phyloP scores from a whole-genome alignment of 78 protist species.

The Pigoraptor vietnamica region DNA sequence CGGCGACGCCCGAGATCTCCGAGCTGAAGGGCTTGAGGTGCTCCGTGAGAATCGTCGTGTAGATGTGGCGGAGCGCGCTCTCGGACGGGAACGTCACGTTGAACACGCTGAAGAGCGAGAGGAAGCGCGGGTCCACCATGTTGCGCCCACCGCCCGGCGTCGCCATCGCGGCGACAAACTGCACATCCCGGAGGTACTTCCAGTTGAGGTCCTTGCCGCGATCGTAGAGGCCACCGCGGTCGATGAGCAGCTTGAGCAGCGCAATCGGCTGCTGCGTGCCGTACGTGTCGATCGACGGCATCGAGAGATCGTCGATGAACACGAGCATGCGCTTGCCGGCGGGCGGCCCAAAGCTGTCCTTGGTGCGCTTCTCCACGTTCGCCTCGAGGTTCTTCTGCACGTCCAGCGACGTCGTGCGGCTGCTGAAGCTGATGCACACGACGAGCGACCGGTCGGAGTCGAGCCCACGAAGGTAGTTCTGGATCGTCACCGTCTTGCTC shows the following conservation, averaged over 20 bases:
- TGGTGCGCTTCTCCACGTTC: constrained; percentile 77
- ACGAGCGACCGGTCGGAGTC: background rate
- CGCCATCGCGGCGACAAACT: constrained; percentile 73
- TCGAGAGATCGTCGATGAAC: constrained; percentile 75
- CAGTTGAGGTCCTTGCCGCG: constrained; percentile 36
- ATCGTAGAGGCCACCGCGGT: constrained; percentile 49
- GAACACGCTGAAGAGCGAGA: constrained; percentile 46
- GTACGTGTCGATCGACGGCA: constrained; percentile 70
- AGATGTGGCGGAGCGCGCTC: constrained; percentile 46
- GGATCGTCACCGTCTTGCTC: constrained; percentile 73
- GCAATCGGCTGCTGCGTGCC: constrained; percentile 82
- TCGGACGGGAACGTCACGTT: constrained; percentile 49
- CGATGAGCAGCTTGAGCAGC: constrained; percentile 53
- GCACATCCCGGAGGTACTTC: constrained; percentile 34
- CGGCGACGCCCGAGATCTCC: background rate
- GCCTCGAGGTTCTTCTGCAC: constrained; percentile 63
- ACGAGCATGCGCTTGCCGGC: constrained; percentile 44
- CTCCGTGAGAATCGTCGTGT: constrained; percentile 21
- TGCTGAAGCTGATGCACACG: constrained; percentile 54
- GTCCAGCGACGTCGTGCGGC: constrained; percentile 59
- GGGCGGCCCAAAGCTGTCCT: constrained; percentile 54
- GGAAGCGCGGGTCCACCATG: constrained; percentile 63
- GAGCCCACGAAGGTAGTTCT: constrained; percentile 34
- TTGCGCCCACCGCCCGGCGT: constrained; percentile 87
- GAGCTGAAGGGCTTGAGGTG: constrained; percentile 37